Percentiles rank a stretch among this genome's conserved stretches.
These are phyloP conservation scores for Emydomyces testavorans DNA, from an alignment of 2,329 filamentous ascomycete species.

Conservation along the genomic window DNA sequence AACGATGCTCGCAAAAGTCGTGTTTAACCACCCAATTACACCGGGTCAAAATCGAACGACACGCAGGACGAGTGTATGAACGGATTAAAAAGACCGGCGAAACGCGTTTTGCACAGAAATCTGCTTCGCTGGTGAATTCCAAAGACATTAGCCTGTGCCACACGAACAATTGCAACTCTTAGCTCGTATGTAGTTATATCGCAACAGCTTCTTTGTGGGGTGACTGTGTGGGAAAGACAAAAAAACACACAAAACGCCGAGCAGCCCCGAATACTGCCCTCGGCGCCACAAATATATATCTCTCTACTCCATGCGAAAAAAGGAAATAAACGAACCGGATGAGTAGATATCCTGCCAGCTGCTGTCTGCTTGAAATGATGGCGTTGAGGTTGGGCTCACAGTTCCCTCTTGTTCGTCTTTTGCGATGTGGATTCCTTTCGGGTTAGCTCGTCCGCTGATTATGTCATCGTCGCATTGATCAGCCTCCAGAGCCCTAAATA, in stretches of 20 bases:
- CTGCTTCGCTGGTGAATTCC: neutral
- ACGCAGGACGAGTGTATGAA: no score
- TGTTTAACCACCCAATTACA: constrained; percentile 3
- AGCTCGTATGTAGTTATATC: no score
- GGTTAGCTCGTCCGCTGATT: neutral
- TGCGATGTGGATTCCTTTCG: constrained; percentile 8
- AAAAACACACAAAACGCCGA: neutral
- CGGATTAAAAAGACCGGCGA: neutral
- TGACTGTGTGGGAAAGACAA: constrained; percentile 5
- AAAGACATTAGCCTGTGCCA: constrained; percentile 7
- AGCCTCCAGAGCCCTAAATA: constrained; percentile 3
- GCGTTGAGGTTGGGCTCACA: constrained; percentile 9
- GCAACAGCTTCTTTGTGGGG: constrained; percentile 12
- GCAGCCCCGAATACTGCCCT: no score
- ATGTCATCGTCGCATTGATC: neutral
- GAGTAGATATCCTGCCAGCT: neutral
- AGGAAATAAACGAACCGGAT: neutral
- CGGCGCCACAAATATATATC: neutral
- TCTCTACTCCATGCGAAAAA: neutral
- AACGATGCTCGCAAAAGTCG: neutral
- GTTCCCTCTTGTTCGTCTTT: constrained; percentile 9
- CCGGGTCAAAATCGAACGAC: neutral
- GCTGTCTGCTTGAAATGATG: neutral
- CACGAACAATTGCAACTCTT: constrained; percentile 3
- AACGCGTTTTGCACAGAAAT: neutral